phyloP scores from a whole-genome alignment of 768 basidiomycete genomes.

The Leccinum obscurum region DNA sequence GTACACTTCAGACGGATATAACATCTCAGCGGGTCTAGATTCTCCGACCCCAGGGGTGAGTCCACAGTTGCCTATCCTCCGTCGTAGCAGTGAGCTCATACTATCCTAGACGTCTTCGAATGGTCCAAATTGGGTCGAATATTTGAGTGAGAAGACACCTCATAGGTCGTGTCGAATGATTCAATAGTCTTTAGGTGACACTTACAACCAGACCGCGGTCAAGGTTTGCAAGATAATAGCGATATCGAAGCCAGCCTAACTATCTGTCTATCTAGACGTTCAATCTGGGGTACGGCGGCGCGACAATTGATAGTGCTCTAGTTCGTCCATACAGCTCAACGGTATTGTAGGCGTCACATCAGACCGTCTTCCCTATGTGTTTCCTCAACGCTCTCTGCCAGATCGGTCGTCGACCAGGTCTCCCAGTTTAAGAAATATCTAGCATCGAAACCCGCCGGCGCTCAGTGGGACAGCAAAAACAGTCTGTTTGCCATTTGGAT shows the following conservation, averaged over 20 bases:
- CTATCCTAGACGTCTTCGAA: constrained; percentile 52
- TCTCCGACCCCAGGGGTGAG: constrained; percentile 54
- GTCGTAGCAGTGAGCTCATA: constrained; percentile 8
- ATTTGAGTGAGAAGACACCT: constrained; percentile 40
- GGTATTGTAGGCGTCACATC: constrained; percentile 47
- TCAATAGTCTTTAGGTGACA: constrained; percentile 36
- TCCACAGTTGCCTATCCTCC: neutral
- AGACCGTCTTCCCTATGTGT: neutral
- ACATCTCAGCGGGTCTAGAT: constrained; percentile 54
- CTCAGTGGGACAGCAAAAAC: constrained; percentile 58
- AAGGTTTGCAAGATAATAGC: constrained; percentile 34
- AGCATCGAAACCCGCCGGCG: constrained; percentile 47
- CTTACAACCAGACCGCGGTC: constrained; percentile 56
- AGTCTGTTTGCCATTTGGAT: constrained; percentile 69
- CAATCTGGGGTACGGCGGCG: constrained; percentile 68
- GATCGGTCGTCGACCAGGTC: constrained; percentile 52
- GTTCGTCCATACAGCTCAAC: constrained; percentile 53
- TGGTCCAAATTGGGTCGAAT: constrained; percentile 63
- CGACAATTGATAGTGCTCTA: constrained; percentile 59
- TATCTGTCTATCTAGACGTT: constrained; percentile 43
- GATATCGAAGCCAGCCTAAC: neutral
- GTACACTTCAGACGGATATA: constrained; percentile 60
- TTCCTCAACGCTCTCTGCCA: constrained; percentile 2
- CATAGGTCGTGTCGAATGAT: neutral
- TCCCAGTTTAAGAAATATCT: constrained; percentile 52